These are phyloP conservation scores for Pachyrhizus erosus DNA, from an alignment of 306 rosid genomes.

Conservation along the genomic window DNA sequence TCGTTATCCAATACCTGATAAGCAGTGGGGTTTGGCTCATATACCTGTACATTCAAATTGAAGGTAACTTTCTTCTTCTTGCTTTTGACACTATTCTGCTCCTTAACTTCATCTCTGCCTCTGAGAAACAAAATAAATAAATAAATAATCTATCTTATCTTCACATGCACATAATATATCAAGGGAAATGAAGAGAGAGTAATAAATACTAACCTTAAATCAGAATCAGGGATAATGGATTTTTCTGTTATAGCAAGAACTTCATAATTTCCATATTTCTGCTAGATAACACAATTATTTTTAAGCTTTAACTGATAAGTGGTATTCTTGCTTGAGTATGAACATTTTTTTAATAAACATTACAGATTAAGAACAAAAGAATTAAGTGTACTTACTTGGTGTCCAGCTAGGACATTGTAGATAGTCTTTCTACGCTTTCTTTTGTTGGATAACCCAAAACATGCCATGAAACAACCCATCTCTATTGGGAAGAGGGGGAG, in stretches of 20 bases:
- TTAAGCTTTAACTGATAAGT: not conserved
- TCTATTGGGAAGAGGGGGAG: slow-evolving; percentile 27
- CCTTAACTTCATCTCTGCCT: slow-evolving; percentile 64
- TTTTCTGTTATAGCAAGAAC: slow-evolving; percentile 51
- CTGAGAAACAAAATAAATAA: slow-evolving; percentile 47
- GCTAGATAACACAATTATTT: slow-evolving; percentile 37
- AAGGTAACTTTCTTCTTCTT: slow-evolving; percentile 86
- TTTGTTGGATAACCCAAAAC: slow-evolving; percentile 74
- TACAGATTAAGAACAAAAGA: not conserved
- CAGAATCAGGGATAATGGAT: slow-evolving; percentile 46
- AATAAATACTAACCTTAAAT: slow-evolving; percentile 54
- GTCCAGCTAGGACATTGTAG: slow-evolving; percentile 45
- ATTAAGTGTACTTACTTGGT: slow-evolving; percentile 49
- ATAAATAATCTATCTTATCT: slow-evolving; percentile 25
- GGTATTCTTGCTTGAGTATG: not conserved
- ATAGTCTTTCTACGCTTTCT: slow-evolving; percentile 61
- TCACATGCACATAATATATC: not conserved
- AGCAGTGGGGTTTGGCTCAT: slow-evolving; percentile 69
- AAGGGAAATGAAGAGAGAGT: not conserved
- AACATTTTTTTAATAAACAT: not conserved
- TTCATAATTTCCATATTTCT: slow-evolving; percentile 69
- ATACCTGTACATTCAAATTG: slow-evolving; percentile 80
- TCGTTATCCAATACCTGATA: slow-evolving; percentile 57
- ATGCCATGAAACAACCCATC: slow-evolving; percentile 89
- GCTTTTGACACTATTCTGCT: slow-evolving; percentile 55